Percentiles rank a stretch among this genome's conserved stretches.
Evolutionary conservation across 2,329 filamentous ascomycete genomes (phyloP).

Genomic region (Alternaria longipes): DNA sequence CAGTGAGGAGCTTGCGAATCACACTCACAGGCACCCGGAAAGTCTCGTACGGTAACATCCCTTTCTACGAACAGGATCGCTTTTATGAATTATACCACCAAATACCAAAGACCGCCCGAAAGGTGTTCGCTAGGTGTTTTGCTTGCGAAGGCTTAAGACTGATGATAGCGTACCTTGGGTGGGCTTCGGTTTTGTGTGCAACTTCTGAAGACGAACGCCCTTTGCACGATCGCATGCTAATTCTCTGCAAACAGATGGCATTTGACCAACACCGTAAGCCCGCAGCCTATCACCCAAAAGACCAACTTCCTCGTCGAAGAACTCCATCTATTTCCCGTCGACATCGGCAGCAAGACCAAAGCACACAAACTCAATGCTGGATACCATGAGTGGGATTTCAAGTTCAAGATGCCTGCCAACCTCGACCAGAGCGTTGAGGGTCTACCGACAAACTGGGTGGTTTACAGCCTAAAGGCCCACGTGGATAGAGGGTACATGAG

Average conservation of each 20-base stretch:
- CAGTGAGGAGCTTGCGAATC: conserved; percentile 58
- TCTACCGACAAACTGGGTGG: conserved; percentile 82
- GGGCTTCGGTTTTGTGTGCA: not conserved
- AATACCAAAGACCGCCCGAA: not conserved
- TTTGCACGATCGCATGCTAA: conserved; percentile 22
- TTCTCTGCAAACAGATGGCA: conserved; percentile 41
- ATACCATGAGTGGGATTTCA: conserved; percentile 60
- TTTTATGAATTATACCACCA: not conserved
- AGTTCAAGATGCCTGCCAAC: conserved; percentile 56
- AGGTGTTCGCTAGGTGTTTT: not conserved
- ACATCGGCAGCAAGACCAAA: conserved; percentile 43
- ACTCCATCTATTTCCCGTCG: conserved; percentile 56
- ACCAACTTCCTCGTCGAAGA: conserved; percentile 58
- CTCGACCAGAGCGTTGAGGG: conserved; percentile 90
- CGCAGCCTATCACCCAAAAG: conserved; percentile 58
- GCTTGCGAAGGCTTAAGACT: not conserved
- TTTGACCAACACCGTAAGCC: conserved; percentile 50
- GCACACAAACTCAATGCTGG: conserved; percentile 61
- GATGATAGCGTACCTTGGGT: not conserved
- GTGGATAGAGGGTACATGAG: conserved; percentile 86
- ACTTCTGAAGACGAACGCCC: not conserved
- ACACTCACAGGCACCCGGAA: conserved; percentile 59
- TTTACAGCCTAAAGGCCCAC: conserved; percentile 90
- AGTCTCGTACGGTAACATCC: conserved; percentile 52
- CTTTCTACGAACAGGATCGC: not conserved